phyloP scores from a whole-genome alignment of 73 alveolate species.

The Paramecium pentaurelia region DNA sequence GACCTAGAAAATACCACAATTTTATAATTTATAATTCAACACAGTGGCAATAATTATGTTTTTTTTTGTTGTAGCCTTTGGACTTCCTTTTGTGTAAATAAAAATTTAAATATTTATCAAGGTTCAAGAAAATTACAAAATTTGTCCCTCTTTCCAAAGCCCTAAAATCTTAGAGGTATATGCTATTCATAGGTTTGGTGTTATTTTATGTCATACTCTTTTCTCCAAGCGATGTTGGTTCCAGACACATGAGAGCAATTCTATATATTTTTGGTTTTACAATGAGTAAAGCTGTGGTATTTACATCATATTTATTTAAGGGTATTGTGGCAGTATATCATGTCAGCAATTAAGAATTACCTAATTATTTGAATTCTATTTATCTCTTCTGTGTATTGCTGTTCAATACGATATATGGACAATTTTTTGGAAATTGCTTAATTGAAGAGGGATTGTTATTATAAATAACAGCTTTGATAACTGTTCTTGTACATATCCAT shows the following conservation, averaged over 20 bases:
- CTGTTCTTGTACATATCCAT: neutral
- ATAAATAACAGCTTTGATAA: neutral
- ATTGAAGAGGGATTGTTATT: conserved; percentile 4
- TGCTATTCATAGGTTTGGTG: neutral
- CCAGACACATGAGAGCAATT: neutral
- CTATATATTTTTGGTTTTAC: neutral
- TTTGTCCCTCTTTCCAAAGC: neutral
- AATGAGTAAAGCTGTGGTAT: conserved; percentile 39
- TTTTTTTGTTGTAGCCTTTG: neutral
- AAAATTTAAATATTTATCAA: neutral
- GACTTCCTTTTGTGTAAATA: conserved; percentile 20
- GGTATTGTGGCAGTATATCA: conserved; percentile 33
- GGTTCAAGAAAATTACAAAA: neutral
- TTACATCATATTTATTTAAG: neutral
- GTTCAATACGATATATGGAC: neutral
- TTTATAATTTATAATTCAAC: neutral
- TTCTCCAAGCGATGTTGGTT: neutral
- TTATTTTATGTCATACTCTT: neutral
- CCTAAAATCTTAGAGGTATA: neutral
- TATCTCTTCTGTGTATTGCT: neutral
- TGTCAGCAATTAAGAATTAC: neutral
- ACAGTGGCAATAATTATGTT: neutral
- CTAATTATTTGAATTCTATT: neutral
- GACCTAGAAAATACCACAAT: neutral
- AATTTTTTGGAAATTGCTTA: neutral